phyloP scores from a whole-genome alignment of 1,284 basidiomycete genomes.

The Pyrrhoderma lamaoense region DNA sequence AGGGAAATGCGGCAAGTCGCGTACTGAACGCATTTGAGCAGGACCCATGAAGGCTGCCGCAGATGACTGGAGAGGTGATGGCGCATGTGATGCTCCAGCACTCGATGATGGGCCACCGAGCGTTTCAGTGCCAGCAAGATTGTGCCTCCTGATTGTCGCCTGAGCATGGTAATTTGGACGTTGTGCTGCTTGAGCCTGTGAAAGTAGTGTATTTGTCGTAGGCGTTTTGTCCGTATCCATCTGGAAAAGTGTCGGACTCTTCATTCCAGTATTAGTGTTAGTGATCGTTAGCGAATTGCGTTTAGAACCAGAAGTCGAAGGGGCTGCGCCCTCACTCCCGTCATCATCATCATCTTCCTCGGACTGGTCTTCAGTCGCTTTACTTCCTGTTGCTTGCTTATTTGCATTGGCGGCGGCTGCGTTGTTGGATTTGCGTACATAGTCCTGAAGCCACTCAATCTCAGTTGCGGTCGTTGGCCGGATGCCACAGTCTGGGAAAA shows the following conservation, averaged over 20 bases:
- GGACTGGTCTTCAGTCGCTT: slow-evolving; percentile 54
- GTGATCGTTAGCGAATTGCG: slow-evolving; percentile 62
- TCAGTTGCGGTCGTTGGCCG: slow-evolving; percentile 81
- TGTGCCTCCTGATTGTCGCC: slow-evolving; percentile 66
- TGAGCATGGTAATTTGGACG: slow-evolving; percentile 56
- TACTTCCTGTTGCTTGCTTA: slow-evolving; percentile 42
- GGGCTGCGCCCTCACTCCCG: slow-evolving; percentile 51
- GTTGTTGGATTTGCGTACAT: slow-evolving; percentile 83
- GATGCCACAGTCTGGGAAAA: slow-evolving; percentile 71
- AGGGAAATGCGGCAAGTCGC: slow-evolving; percentile 71
- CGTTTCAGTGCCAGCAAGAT: slow-evolving; percentile 37
- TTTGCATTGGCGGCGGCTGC: slow-evolving; percentile 62
- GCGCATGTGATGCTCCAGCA: slow-evolving; percentile 39
- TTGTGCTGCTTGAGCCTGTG: slow-evolving; percentile 58
- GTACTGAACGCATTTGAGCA: slow-evolving; percentile 48
- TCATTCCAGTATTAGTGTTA: slow-evolving; percentile 44
- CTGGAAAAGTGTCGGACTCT: slow-evolving; percentile 44
- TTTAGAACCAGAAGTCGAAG: slow-evolving; percentile 58
- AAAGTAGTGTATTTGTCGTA: slow-evolving; percentile 65
- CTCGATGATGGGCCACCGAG: slow-evolving; percentile 39
- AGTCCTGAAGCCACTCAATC: slow-evolving; percentile 85
- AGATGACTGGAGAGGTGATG: slow-evolving; percentile 40
- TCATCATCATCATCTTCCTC: slow-evolving; percentile 82
- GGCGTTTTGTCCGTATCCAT: slow-evolving; percentile 78
- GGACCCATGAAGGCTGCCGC: slow-evolving; percentile 36